phyloP scores from a whole-genome alignment of 2,329 filamentous ascomycete genomes.

The Macrophomina phaseolina region DNA sequence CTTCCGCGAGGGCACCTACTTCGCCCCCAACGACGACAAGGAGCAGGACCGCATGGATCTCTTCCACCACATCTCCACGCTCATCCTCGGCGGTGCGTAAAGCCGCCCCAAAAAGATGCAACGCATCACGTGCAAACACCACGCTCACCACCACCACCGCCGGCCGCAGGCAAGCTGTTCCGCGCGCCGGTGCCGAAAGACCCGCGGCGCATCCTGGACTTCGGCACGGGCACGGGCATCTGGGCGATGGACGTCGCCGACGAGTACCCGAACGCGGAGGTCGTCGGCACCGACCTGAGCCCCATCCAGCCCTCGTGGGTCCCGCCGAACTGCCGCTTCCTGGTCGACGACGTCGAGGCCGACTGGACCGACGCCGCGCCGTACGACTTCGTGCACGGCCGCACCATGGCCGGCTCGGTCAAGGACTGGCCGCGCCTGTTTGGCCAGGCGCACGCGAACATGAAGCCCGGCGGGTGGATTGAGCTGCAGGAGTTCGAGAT shows the following conservation, averaged over 20 bases:
- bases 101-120: constrained; percentile 25
- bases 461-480: constrained; percentile 56
- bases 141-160: too few relatives aligned
- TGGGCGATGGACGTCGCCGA: constrained; percentile 30
- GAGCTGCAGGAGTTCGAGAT: constrained; percentile 47
- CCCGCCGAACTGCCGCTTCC: constrained; percentile 45
- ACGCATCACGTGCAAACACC: background rate
- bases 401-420: constrained; percentile 60
- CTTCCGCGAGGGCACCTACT: constrained; percentile 39
- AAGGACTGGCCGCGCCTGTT: constrained; percentile 60
- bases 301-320: constrained; percentile 44
- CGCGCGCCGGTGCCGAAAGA: background rate
- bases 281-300: constrained; percentile 49
- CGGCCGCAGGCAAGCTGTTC: background rate
- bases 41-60: constrained; percentile 38
- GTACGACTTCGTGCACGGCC: constrained; percentile 65
- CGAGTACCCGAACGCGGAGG: constrained; percentile 28
- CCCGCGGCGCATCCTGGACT: constrained; percentile 37
- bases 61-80: constrained; percentile 45
- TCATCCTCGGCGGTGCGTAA: constrained; percentile 39
- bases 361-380: constrained; percentile 34
- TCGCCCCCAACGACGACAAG: constrained; percentile 32
- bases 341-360: constrained; percentile 44
- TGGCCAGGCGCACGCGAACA: constrained; percentile 44
- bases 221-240: constrained; percentile 41